These are phyloP conservation scores for Candida pini DNA, from an alignment of 805 yeast species.

Conservation along the genomic window DNA sequence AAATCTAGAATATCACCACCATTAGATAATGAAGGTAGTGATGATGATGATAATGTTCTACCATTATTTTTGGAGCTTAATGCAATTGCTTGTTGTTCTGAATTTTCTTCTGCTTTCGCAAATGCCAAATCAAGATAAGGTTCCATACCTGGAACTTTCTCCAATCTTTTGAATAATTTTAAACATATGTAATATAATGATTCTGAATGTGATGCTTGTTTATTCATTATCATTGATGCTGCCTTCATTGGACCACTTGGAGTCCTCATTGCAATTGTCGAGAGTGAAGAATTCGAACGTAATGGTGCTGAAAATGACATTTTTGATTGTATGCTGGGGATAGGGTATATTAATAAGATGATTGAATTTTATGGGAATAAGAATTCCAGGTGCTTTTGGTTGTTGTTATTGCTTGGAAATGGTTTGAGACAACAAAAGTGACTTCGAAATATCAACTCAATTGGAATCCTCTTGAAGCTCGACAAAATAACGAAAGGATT, in stretches of 20 bases:
- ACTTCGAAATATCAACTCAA: too few species aligned
- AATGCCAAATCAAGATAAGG: constrained; percentile 63
- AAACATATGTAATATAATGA: constrained; percentile 67
- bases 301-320: constrained; percentile 19
- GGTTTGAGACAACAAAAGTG: too few species aligned
- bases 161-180: constrained; percentile 48
- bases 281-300: constrained; percentile 18
- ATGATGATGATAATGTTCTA: constrained; percentile 5
- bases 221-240: constrained; percentile 51
- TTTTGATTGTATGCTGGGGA: too few species aligned
- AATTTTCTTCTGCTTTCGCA: constrained; percentile 58
- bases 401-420: too few species aligned
- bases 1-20: too few species aligned
- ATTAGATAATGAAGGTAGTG: constrained; percentile 14
- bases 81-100: constrained; percentile 62
- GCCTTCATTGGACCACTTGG: constrained; percentile 43
- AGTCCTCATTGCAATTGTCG: constrained; percentile 21
- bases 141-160: constrained; percentile 57
- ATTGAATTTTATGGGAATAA: too few species aligned
- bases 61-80: constrained; percentile 13
- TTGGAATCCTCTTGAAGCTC: too few species aligned
- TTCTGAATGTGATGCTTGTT: constrained; percentile 54
- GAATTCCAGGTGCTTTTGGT: too few species aligned
- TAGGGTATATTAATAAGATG: too few species aligned
- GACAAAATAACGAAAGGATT: too few species aligned